Base-by-base conservation (phyloP, 2,329 filamentous ascomycete species). In the Arthrinium phaeospermum region DNA sequence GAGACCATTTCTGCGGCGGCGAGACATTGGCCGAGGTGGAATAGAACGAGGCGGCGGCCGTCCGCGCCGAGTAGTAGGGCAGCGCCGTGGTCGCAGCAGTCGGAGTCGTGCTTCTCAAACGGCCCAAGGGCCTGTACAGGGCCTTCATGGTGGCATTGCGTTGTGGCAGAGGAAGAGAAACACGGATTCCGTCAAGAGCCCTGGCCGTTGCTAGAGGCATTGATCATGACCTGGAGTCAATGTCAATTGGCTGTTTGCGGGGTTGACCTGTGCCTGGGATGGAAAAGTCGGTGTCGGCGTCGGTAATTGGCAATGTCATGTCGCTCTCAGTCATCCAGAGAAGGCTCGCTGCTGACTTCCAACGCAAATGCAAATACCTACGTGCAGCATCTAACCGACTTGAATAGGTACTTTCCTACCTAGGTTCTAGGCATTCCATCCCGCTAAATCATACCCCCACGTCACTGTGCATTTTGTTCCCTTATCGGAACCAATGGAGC, bases 141-240 rank as follows among this genome's bases (percentile, higher is more conserved):
- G 72, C 74, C 76, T 80, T 86, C 86, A 88, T 88, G 79, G 81
- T 82, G 83, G 83, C 86, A 87, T 88, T 77, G 75, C 34, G 57
- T 64, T 64, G 57, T 10, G 57, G 8, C 57, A n/a, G 57, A 41
- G 53, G 53, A 34, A 64, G 57, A 64, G 57, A 64, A 64, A 24
- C 30, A 41, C 57, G 57, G 57, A 64, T 64, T 64, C 57, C n/a
- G 57, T 64, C 22, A 64, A 64, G 57, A 64, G 57, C 34, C 30
- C 57, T 64, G 30, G 57, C 22, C 10, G 57, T 64, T 64, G 57
- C 57, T 64, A 64, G 57, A 64, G 57, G 57, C 57, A 64, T 64
- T 64, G 57, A 41, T 64, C 57, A 64, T 64, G 57, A 64, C 57
- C 57, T 64, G 19, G 19, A 19, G 34, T n/a, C 34, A 64, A 64